Conservation (phyloP, 257 asterid species). For the Scutellaria galericulata region DNA sequence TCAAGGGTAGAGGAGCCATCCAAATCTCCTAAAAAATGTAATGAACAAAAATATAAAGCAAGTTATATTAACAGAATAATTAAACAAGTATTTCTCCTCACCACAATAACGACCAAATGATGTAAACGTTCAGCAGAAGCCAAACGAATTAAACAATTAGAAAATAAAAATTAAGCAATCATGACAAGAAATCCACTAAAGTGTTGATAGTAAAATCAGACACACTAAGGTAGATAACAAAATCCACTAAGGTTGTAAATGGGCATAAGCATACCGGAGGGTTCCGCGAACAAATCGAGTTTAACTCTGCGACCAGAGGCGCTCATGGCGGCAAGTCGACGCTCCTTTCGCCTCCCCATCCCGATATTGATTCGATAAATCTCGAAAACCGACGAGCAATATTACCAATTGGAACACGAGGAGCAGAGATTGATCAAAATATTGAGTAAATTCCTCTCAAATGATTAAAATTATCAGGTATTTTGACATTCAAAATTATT, state of each 20-base stretch:
- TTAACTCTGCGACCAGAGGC: constrained; percentile 84
- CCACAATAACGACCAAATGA: neutral
- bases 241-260: neutral
- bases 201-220: neutral
- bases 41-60: constrained; percentile 20
- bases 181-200: neutral
- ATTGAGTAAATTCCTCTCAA: neutral
- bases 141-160: constrained; percentile 16
- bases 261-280: constrained; percentile 63
- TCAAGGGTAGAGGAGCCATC: constrained; percentile 71
- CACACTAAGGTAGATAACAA: too few species aligned
- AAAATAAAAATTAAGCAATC: neutral
- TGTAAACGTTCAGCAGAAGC: constrained; percentile 4
- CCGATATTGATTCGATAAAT: constrained; percentile 5
- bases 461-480: neutral
- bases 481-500: neutral
- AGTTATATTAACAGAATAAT: constrained; percentile 8
- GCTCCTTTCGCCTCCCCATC: constrained; percentile 98
- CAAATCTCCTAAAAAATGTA: constrained; percentile 66
- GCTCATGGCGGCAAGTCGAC: constrained; percentile 72
- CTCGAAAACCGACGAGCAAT: constrained; percentile 25
- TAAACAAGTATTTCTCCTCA: neutral
- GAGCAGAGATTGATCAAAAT: constrained; percentile 2
- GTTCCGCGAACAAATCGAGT: constrained; percentile 94
- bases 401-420: constrained; percentile 5